Base-by-base conservation (phyloP, 1,139 yeast species). In the Eremothecium gossypii region DNA sequence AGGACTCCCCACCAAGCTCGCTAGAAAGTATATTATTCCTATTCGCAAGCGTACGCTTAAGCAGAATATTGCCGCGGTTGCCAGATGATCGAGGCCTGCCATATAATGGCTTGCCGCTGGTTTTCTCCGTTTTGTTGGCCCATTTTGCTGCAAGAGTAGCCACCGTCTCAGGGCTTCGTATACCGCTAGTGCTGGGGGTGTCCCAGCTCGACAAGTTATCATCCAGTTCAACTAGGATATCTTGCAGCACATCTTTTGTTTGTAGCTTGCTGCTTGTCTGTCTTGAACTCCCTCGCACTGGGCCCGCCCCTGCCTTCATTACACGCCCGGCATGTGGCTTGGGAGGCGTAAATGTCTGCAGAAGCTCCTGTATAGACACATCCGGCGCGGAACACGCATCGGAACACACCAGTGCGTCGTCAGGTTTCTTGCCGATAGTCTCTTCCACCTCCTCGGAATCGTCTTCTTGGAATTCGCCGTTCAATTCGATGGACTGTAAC, bases 381-480 rank as follows among this genome's bases (percentile, higher is more conserved):
- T 11, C 31, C 6, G 23, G 23, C 23, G 23, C 23, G 3, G 23
- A 4, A 6, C 23, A 17, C 6, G 23, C 23, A 17, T 17, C 23
- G 6, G 23, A 17, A 17, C 23, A 3, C 23, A 17, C 3, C 23
- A 4, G 23, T 17, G 23, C 23, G 23, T 17, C 23, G 23, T 3
- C 23, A 17, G 23, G 23, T 6, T 17, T 17, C 23, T 17, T 17
- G 23, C 23, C 23, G 6, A 17, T 17, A 17, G 23, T 17, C 23
- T 17, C 23, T 6, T 17, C 23, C 23, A 6, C 23, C 5, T 17
- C 23, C 23, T 17, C 23, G 6, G 23, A 17, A 17, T 17, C 23
- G 30, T 41, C 44, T 13, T 38, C 28, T 23, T 41, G 44, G 33
- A 41, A 41, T 8, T 33, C 14, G 20, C 38, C 44, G 9, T 37